Conservation (phyloP, 805 yeast genomes). For the Nakazawaea ishiwadae region DNA sequence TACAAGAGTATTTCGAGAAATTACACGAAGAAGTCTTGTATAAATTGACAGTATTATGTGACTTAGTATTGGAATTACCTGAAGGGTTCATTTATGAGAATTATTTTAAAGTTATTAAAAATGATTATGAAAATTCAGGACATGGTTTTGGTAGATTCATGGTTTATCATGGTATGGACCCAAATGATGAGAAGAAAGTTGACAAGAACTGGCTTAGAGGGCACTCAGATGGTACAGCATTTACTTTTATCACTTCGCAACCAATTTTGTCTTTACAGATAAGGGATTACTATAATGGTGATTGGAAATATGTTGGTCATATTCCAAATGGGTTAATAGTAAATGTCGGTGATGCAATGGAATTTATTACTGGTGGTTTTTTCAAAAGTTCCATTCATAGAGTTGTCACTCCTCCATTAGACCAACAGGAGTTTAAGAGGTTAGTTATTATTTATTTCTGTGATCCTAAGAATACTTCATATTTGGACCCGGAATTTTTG, state of each 20-base stretch:
- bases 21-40: slow-evolving; percentile 33
- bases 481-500: slow-evolving; percentile 37
- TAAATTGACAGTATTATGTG: slow-evolving; percentile 34
- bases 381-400: slow-evolving; percentile 43
- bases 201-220: slow-evolving; percentile 41
- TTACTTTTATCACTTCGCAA: slow-evolving; percentile 36
- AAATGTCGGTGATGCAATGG: slow-evolving; percentile 37
- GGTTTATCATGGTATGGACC: slow-evolving; percentile 30
- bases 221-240: slow-evolving; percentile 39
- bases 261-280: slow-evolving; percentile 37
- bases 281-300: slow-evolving; percentile 30
- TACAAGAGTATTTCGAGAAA: slow-evolving; percentile 31
- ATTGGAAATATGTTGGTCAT: slow-evolving; percentile 36
- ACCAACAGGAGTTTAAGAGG: slow-evolving; percentile 32
- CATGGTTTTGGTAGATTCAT: slow-evolving; percentile 35
- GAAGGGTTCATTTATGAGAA: slow-evolving; percentile 37
- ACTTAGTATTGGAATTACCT: slow-evolving; percentile 39
- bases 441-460: slow-evolving; percentile 39
- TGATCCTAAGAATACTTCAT: slow-evolving; percentile 30
- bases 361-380: slow-evolving; percentile 39
- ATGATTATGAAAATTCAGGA: slow-evolving; percentile 30
- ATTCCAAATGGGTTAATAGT: slow-evolving; percentile 34
- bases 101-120: slow-evolving; percentile 28
- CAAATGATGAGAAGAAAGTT: slow-evolving; percentile 26
- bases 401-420: slow-evolving; percentile 42